A percentile compares a stretch with the other conserved stretches of the same genome.
Evolutionary conservation across 2,329 filamentous ascomycete genomes (phyloP).

Genomic region (Aureobasidium melanogenum): DNA sequence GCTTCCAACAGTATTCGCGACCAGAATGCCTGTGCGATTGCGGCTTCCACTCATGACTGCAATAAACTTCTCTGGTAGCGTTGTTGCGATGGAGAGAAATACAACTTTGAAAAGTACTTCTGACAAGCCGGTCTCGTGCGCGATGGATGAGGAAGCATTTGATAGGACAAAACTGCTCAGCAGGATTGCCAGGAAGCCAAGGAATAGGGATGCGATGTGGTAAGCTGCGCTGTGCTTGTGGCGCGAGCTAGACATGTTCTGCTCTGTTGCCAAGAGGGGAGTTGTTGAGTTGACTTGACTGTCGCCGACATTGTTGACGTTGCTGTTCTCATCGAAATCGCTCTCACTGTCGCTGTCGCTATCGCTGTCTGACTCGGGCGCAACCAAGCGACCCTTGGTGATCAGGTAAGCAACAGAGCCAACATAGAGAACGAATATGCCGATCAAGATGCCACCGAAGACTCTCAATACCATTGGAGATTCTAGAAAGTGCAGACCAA

Average conservation of each 20-base stretch:
- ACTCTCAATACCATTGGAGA: conserved; percentile 17
- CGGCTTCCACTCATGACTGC: conserved; percentile 40
- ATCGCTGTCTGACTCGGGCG: conserved; percentile 39
- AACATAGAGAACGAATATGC: conserved; percentile 37
- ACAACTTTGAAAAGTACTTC: conserved; percentile 40
- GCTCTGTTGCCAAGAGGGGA: not conserved
- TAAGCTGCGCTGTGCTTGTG: conserved; percentile 16
- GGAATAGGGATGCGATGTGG: conserved; percentile 34
- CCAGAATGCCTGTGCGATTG: conserved; percentile 41
- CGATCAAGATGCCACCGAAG: conserved; percentile 33
- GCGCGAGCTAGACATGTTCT: not conserved
- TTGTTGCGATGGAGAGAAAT: conserved; percentile 44
- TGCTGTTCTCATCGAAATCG: not conserved
- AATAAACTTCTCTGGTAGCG: conserved; percentile 46
- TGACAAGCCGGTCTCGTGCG: conserved; percentile 34
- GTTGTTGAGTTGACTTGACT: not conserved
- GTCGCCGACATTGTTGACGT: not conserved
- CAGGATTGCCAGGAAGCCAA: conserved; percentile 37
- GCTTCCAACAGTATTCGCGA: conserved; percentile 45
- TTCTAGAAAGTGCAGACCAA: not conserved
- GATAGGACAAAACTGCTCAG: conserved; percentile 43
- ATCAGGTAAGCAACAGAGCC: conserved; percentile 38
- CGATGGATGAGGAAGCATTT: conserved; percentile 34
- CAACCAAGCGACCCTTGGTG: conserved; percentile 32
- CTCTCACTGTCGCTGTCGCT: conserved; percentile 19